phyloP scores from a whole-genome alignment of 306 rosid genomes.

The Lotus japonicus region DNA sequence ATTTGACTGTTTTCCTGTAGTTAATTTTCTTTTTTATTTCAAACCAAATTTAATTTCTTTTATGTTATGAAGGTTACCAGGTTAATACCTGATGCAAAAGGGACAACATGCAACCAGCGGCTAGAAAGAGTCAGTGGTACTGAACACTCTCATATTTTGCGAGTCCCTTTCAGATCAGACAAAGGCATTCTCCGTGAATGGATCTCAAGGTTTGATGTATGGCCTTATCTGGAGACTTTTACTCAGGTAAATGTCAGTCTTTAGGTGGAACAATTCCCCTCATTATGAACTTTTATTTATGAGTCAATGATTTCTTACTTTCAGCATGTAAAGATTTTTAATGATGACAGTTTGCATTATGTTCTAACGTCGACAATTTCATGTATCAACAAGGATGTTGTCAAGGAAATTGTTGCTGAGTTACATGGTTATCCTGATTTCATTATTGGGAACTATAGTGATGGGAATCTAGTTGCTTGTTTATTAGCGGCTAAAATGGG shows the following conservation, averaged over 20 bases:
- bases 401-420: constrained; percentile 73
- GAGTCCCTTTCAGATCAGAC: constrained; percentile 87
- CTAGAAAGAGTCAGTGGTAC: constrained; percentile 89
- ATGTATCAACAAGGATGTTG: constrained; percentile 64
- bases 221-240: constrained; percentile 91
- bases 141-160: constrained; percentile 73
- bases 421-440: constrained; percentile 79
- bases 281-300: not conserved
- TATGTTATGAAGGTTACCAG: constrained; percentile 54
- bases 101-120: constrained; percentile 90
- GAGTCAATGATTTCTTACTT: not conserved
- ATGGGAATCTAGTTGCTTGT: constrained; percentile 90
- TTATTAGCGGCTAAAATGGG: constrained; percentile 87
- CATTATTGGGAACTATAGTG: constrained; percentile 92
- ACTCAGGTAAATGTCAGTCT: constrained; percentile 52
- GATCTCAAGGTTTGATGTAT: constrained; percentile 96
- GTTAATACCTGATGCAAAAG: constrained; percentile 87
- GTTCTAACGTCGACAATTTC: constrained; percentile 14
- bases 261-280: not conserved
- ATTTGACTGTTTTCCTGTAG: not conserved
- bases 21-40: not conserved
- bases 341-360: not conserved
- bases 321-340: not conserved
- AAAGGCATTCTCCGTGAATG: constrained; percentile 73
- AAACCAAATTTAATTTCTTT: not conserved